These are phyloP conservation scores for Phaeosphaeriaceae sp. DNA, from an alignment of 2,329 filamentous ascomycete species.

Conservation along the genomic window DNA sequence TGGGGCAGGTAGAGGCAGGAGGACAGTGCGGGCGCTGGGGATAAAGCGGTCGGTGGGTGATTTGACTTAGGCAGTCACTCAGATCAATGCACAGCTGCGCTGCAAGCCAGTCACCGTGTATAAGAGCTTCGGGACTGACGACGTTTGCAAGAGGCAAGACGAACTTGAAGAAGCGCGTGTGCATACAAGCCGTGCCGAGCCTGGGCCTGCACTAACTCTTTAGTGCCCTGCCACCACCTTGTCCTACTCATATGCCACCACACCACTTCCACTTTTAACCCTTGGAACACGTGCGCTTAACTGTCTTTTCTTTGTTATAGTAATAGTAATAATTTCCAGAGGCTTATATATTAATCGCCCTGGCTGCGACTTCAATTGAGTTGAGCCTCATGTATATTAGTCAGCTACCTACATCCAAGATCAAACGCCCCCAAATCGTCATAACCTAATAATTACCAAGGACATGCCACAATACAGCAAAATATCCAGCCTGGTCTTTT, in stretches of 20 bases:
- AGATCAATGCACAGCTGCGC: constrained; percentile 20
- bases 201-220: constrained; percentile 1
- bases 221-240: background rate
- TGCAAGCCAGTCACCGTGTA: constrained; percentile 26
- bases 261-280: background rate
- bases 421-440: background rate
- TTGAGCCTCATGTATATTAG: background rate
- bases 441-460: background rate
- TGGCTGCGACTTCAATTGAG: background rate
- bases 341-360: background rate
- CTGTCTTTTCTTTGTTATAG: background rate
- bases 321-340: background rate
- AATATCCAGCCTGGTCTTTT: background rate
- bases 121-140: constrained; percentile 24
- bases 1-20: constrained; percentile 37
- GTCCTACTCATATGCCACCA: background rate
- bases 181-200: constrained; percentile 8
- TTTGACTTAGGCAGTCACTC: constrained; percentile 11
- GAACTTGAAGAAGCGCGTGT: constrained; percentile 10
- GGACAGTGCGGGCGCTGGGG: constrained; percentile 32
- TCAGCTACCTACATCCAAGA: background rate
- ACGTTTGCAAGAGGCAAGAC: constrained; percentile 11
- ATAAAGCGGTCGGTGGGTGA: constrained; percentile 4
- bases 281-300: background rate
- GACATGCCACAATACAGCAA: background rate